Evolutionary conservation across 306 rosid species (phyloP).

Genomic region (Castanea crenata): DNA sequence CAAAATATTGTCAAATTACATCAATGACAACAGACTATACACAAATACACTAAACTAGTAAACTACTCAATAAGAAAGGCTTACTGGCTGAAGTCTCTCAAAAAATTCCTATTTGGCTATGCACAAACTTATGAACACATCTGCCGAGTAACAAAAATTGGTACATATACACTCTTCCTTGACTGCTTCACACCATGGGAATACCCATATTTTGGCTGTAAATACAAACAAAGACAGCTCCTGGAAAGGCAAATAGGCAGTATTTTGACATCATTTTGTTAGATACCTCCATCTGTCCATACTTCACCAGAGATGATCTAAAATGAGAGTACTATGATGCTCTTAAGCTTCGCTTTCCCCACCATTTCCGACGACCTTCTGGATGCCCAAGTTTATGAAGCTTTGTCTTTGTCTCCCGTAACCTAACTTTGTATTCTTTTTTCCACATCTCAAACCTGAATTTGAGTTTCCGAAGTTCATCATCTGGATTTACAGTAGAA

Average conservation of each 20-base stretch:
- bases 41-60: conserved; percentile 46
- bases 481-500: conserved; percentile 35
- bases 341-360: conserved; percentile 66
- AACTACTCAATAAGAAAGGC: conserved; percentile 31
- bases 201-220: conserved; percentile 15
- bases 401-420: conserved; percentile 59
- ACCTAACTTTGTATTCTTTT: conserved; percentile 77
- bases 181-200: conserved; percentile 23
- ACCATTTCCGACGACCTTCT: conserved; percentile 76
- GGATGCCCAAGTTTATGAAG: conserved; percentile 45
- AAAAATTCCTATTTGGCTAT: conserved; percentile 41
- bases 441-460: conserved; percentile 75
- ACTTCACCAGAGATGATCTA: conserved; percentile 15
- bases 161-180: conserved; percentile 46
- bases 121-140: conserved; percentile 45
- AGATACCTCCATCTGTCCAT: conserved; percentile 22
- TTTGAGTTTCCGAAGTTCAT: conserved; percentile 65
- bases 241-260: conserved; percentile 20
- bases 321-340: conserved; percentile 23
- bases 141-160: conserved; percentile 44
- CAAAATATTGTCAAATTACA: conserved; percentile 28
- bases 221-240: conserved; percentile 26
- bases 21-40: conserved; percentile 40
- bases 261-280: conserved; percentile 23
- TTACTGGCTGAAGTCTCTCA: conserved; percentile 30